A percentile compares a stretch with the other conserved stretches of the same genome.
Conservation (phyloP, 2,329 filamentous ascomycete genomes). For the Pestalotiopsis sp. region DNA sequence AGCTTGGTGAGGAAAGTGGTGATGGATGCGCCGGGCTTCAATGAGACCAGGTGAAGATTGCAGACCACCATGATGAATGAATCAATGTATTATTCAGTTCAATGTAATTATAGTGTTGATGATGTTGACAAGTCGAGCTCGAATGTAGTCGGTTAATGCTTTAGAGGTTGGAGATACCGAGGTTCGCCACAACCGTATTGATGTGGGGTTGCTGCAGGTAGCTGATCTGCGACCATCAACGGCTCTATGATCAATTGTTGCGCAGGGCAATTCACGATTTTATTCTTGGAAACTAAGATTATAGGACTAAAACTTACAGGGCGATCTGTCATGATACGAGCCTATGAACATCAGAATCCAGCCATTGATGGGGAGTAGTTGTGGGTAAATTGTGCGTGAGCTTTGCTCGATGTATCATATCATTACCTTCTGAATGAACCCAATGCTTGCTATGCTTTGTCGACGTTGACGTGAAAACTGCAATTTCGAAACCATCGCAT, state of each 20-base stretch:
- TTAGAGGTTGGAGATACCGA: neutral
- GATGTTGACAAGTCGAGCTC: neutral
- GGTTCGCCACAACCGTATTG: neutral
- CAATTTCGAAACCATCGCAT: neutral
- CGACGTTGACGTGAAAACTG: neutral
- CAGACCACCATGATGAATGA: constrained; percentile 23
- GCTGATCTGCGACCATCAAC: neutral
- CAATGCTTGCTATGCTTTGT: neutral
- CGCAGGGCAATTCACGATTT: neutral
- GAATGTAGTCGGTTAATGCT: neutral
- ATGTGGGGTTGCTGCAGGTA: neutral
- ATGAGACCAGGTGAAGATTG: constrained; percentile 23
- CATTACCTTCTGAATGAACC: too few species aligned
- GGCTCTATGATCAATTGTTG: neutral
- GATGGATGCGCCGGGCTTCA: constrained; percentile 16
- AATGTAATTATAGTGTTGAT: neutral
- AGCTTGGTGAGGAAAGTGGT: constrained; percentile 21
- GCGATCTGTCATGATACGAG: too few species aligned
- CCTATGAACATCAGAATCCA: too few species aligned
- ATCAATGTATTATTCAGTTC: neutral
- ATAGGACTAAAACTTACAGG: neutral
- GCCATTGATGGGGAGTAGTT: too few species aligned
- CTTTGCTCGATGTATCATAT: too few species aligned
- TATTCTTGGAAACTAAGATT: neutral
- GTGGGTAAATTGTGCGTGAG: too few species aligned